Evolutionary conservation across 2,329 filamentous ascomycete species (phyloP).

Genomic region (Aspergillus fumigatiaffinis): DNA sequence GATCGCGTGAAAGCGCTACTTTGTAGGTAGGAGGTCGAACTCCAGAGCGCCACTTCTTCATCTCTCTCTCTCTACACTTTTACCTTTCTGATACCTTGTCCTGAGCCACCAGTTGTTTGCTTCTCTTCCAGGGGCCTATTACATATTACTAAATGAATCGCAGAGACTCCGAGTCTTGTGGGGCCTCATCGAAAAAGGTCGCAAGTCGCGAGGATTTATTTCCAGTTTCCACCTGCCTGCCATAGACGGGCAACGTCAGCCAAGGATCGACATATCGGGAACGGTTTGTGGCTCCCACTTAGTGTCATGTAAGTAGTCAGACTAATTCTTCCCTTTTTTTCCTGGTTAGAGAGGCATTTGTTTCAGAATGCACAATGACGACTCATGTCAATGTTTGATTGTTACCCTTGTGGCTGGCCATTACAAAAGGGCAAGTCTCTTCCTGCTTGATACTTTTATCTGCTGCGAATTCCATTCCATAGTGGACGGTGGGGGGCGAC

Average conservation of each 20-base stretch:
- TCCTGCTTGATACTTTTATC: not conserved
- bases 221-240: not conserved
- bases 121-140: not conserved
- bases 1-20: not conserved
- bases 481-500: not conserved
- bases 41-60: no score
- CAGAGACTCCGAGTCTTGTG: not conserved
- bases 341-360: not conserved
- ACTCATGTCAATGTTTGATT: not conserved
- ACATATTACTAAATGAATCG: not conserved
- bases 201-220: not conserved
- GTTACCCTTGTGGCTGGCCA: no score
- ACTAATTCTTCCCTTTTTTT: not conserved
- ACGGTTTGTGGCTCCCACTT: conserved; percentile 5
- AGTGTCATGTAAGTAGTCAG: not conserved
- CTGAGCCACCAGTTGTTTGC: not conserved
- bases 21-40: not conserved
- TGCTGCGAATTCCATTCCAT: not conserved
- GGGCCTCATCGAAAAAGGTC: not conserved
- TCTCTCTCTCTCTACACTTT: not conserved
- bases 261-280: conserved; percentile 12
- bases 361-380: not conserved
- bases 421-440: not conserved
- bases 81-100: not conserved
- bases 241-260: conserved; percentile 6